Evolutionary conservation across 495 filamentous ascomycete genomes (phyloP), one percentile per base, ranked within the genome.

Genomic region (Aspergillus incahuasiensis): DNA sequence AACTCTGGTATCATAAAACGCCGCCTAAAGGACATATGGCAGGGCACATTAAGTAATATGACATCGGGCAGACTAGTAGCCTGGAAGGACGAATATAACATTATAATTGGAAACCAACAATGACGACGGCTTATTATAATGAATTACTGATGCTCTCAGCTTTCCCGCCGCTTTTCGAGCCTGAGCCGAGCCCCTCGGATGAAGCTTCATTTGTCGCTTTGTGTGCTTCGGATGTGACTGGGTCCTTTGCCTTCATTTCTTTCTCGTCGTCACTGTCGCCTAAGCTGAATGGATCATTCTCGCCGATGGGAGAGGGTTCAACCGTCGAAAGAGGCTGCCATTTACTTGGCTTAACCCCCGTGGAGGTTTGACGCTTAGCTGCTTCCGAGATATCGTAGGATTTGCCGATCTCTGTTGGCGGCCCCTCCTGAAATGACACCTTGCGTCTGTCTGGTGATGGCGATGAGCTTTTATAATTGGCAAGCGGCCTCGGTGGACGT

Each of bases 241-340:
- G 66, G 48, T 87, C 85, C 61, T 86, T 86, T 34, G 76, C 64
- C 69, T 88, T 90, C 15, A 76, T 68, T n/a, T 91, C 91, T 57
- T 88, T 87, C 71, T 97, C 95, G 47, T 97, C 94, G 56, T 95
- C 90, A 62, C 91, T 96, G 63, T 98, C 94, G 2, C 94, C 94
- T 9, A 98, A 81, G 62, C 90, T 95, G 71, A 98, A 98, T 0
- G 94, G 94, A 64, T 98, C 94, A 61, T 95, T 89, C 57, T 98
- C 92, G 9, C 82, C 84, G 42, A 92, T 85, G 30, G 95, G 94
- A 48, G 82, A 87, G 5, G 95, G 94, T 42, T 95, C 91, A 6
- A 96, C 83, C 0, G 86, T 82, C 28, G 90, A 88, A 49, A 98
- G 74, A 15, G 95, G 94, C 69, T 98, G 92, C 94, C 94, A 98